Base-by-base conservation (phyloP, 306 rosid genomes). In the Begonia masoniana region DNA sequence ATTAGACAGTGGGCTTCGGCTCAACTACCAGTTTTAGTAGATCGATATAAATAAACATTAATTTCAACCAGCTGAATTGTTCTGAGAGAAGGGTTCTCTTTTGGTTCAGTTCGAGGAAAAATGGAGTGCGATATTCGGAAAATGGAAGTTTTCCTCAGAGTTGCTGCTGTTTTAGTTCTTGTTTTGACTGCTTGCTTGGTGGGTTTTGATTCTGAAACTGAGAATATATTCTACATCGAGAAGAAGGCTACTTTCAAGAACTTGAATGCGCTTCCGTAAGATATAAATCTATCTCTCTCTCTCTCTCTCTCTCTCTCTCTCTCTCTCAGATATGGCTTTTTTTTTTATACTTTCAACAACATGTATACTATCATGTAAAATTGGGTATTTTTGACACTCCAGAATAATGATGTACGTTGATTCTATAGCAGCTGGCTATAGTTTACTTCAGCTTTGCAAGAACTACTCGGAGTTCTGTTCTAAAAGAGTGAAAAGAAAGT, bases 351-450 rank as follows among this genome's bases (percentile, higher is more conserved):
- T 35, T 10, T 55, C 11, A 42, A 6, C 13, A 3, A 9, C 2
- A 6, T 3, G 42, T 0, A 6, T 1, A 35, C n/a, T 56, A 6
- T 26, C 0, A 31, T 61, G 12, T 0, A 26, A 0, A 52, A 31
- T 31, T 31, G 39, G 39, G 39, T 31, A 5, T 31, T 13, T 5
- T 26, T 62, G 53, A 21, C 36, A 50, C 24, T 47, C 21, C 16
- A 88, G 97, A 69, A 47, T 68, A 4, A 70, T 71, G 73, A 73
- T 88, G 51, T 73, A 62, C 24, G 66, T 72, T 23, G 60, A 65
- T 59, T 75, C 85, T 15, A 61, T 63, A 4, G 87, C 78, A 64
- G 95, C 94, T 15, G 84, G 75, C 16, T 85, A 72, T 67, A 76
- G 85, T 55, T 39, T 85, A 56, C 71, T 89, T 62, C 86, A 70